These are phyloP conservation scores for Linaria vulgaris DNA, from an alignment of 257 asterid genomes.

Conservation along the genomic window DNA sequence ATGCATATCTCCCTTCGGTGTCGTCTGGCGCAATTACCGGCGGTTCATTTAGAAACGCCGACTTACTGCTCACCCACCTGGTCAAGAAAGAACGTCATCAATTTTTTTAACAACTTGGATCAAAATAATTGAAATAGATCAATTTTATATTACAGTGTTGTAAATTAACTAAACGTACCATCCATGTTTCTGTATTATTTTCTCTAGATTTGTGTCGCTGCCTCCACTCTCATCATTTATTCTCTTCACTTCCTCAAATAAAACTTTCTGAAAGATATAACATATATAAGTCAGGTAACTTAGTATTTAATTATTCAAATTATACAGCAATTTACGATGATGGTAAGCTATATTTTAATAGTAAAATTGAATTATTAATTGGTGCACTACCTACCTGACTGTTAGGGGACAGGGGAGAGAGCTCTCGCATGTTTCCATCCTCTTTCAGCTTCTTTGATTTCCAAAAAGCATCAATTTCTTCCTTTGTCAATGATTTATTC, in stretches of 20 bases:
- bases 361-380: too few relatives aligned
- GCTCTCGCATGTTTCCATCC: conserved; percentile 63
- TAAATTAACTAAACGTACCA: conserved; percentile 58
- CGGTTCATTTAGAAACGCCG: conserved; percentile 84
- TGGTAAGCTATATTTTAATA: too few relatives aligned
- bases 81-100: too few relatives aligned
- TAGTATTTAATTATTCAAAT: too few relatives aligned
- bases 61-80: conserved; percentile 85
- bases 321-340: too few relatives aligned
- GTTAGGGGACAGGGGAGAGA: conserved; percentile 61
- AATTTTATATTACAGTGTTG: too few relatives aligned
- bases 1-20: conserved; percentile 39
- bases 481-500: conserved; percentile 71
- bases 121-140: too few relatives aligned
- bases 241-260: conserved; percentile 36
- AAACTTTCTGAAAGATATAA: conserved; percentile 27
- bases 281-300: too few relatives aligned
- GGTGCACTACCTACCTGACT: conserved; percentile 26
- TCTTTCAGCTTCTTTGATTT: conserved; percentile 59
- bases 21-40: conserved; percentile 56
- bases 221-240: conserved; percentile 7
- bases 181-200: conserved; percentile 54
- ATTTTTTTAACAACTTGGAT: too few relatives aligned
- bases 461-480: conserved; percentile 71
- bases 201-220: conserved; percentile 43